Evolutionary conservation across 2,329 filamentous ascomycete species (phyloP), one percentile per base, ranked within the genome.

Genomic region (Aaosphaeria pasadenensis): DNA sequence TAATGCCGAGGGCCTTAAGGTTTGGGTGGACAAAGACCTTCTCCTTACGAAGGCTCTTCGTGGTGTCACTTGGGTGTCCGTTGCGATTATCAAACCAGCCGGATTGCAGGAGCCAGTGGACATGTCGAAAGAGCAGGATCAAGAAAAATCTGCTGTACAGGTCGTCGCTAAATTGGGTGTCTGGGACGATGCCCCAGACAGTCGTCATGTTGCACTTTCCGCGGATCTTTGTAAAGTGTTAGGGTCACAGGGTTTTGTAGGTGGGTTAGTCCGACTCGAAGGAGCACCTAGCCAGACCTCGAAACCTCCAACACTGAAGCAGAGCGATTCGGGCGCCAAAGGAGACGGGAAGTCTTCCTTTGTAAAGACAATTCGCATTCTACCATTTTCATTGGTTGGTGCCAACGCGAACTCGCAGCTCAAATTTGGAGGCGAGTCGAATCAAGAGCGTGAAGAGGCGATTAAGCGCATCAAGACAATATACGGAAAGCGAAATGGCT

Each of bases 121-220:
- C 60, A 82, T 87, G 42, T 87, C 92, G 55, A 84, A 84, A 47
- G 86, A 88, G 44, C 79, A 73, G 58, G 72, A 87, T 61, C 75
- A 80, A 57, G 74, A 83, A 31, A 77, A 78, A 51, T 74, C 78
- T 7, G 77, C 85, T 1, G 74, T 78, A 11, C 92, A 86, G 57
- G 73, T 97, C 1, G 81, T 97, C 35, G 92, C 91, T 2, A 83
- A 82, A 53, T 70, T 97, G 4, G 76, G 81, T 36, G 74, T 83
- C 1, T 99, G 94, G 95, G 82, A 91, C 49, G 89, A 95, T 62
- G 86, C 91, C 1, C 91, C 94, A 1, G 89, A 92, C 62, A 85
- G 84, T 45, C 85, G 88, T 53, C 88, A 92, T 52, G 82, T 84
- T 43, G 89, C 89, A 1, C 75, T 99, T 28, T 97, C 94, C 1